phyloP scores from a whole-genome alignment of 176 grass and related monocot species.

The Metroxylon sagu region DNA sequence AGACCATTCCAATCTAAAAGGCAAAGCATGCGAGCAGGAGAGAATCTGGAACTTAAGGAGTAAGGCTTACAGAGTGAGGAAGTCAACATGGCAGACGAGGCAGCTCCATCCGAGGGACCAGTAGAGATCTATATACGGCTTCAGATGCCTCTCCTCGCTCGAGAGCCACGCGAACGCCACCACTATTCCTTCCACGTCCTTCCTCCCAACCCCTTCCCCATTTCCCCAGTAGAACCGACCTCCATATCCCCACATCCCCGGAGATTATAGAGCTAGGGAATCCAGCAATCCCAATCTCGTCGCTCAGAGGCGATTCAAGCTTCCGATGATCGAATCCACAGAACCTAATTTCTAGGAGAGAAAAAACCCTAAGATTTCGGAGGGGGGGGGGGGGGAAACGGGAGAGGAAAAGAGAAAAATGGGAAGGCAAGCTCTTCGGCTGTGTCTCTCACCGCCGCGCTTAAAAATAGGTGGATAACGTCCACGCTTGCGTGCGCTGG shows the following conservation, averaged over 20 bases:
- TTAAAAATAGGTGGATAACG: no score
- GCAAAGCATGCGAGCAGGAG: background rate
- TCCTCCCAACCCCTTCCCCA: constrained; percentile 11
- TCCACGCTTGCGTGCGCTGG: no score
- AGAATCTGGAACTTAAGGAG: background rate
- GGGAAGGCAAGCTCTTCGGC: background rate
- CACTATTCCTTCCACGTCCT: constrained; percentile 51
- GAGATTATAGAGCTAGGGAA: no score
- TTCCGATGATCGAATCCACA: constrained; percentile 17
- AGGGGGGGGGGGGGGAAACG: background rate
- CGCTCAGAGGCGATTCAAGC: background rate
- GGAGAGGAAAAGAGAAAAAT: background rate
- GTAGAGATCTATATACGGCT: constrained; percentile 77
- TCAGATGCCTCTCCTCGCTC: constrained; percentile 78
- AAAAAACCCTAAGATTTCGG: background rate
- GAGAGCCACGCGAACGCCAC: constrained; percentile 85
- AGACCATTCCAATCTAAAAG: background rate
- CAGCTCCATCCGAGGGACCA: constrained; percentile 80
- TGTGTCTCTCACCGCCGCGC: no score
- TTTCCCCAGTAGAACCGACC: constrained; percentile 70
- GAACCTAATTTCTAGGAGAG: background rate
- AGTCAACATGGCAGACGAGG: constrained; percentile 82
- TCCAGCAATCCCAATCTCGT: no score
- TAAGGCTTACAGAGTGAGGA: constrained; percentile 60
- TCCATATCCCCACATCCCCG: constrained; percentile 65